phyloP scores from a whole-genome alignment of 2,329 filamentous ascomycete genomes.

The Neopestalotiopsis sp. region DNA sequence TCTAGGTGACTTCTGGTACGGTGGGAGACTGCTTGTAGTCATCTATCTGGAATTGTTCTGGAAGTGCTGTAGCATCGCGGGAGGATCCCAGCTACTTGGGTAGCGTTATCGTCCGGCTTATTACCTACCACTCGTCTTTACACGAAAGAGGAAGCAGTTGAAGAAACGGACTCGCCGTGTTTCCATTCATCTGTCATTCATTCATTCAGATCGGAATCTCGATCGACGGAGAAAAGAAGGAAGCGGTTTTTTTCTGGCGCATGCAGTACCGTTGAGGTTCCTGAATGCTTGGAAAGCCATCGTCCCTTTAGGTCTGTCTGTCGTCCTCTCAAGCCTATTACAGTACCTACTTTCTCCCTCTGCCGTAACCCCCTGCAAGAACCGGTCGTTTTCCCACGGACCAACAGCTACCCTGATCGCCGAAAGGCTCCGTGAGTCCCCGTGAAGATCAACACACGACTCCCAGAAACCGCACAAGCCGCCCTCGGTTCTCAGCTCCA shows the following conservation, averaged over 20 bases:
- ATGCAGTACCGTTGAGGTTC: conserved; percentile 3
- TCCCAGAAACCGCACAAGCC: conserved; percentile 10
- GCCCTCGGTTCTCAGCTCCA: conserved; percentile 8
- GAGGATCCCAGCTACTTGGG: conserved; percentile 7
- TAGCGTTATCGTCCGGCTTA: background rate
- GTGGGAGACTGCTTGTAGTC: background rate
- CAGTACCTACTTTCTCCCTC: background rate
- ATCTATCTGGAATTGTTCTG: conserved; percentile 16
- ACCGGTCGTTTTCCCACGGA: background rate
- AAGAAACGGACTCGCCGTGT: background rate
- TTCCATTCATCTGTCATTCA: background rate
- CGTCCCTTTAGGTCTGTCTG: background rate
- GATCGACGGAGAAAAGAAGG: background rate
- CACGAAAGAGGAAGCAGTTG: background rate
- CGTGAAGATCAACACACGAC: background rate
- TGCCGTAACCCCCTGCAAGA: background rate
- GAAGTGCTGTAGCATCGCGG: conserved; percentile 12
- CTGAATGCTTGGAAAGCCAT: background rate
- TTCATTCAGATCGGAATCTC: background rate
- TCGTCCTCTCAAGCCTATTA: background rate
- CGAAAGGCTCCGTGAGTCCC: background rate
- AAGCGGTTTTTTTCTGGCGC: background rate
- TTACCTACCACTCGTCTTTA: background rate
- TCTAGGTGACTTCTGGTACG: too few species aligned
- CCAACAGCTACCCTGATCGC: conserved; percentile 11